Conservation (phyloP, 495 filamentous ascomycete genomes). For the Podospora fimiseda region DNA sequence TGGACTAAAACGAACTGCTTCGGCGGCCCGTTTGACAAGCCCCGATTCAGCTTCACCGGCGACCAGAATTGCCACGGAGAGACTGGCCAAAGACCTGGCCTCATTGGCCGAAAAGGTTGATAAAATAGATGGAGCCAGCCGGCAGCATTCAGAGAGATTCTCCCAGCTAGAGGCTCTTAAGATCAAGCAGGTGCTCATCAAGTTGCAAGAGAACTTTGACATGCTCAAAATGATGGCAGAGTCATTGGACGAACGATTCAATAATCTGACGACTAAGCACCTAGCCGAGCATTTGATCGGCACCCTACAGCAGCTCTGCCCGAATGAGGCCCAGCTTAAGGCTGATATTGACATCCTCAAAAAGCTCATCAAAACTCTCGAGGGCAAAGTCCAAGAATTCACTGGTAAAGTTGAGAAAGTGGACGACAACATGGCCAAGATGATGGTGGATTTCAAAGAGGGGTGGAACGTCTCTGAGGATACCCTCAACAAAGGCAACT, state of each 20-base stretch:
- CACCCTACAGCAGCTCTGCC: conserved; percentile 18
- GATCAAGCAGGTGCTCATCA: no score
- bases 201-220: background rate
- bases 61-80: background rate
- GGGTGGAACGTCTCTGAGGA: no score
- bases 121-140: background rate
- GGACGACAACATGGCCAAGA: background rate
- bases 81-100: background rate
- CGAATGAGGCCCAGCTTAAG: conserved; percentile 6
- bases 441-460: background rate
- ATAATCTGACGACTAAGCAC: conserved; percentile 24
- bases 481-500: no score
- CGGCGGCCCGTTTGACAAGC: background rate
- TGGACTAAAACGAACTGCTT: background rate
- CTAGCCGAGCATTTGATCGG: conserved; percentile 23
- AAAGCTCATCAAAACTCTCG: background rate
- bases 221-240: no score
- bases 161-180: no score
- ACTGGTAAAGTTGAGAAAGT: conserved; percentile 5
- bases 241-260: conserved; percentile 18
- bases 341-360: conserved; percentile 8
- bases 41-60: background rate
- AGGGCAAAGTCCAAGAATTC: background rate
- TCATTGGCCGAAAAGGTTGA: background rate
- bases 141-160: background rate